Evolutionary conservation across 192 early-diverging fungal species (phyloP).

Genomic region (Thoreauomyces humboldtii): DNA sequence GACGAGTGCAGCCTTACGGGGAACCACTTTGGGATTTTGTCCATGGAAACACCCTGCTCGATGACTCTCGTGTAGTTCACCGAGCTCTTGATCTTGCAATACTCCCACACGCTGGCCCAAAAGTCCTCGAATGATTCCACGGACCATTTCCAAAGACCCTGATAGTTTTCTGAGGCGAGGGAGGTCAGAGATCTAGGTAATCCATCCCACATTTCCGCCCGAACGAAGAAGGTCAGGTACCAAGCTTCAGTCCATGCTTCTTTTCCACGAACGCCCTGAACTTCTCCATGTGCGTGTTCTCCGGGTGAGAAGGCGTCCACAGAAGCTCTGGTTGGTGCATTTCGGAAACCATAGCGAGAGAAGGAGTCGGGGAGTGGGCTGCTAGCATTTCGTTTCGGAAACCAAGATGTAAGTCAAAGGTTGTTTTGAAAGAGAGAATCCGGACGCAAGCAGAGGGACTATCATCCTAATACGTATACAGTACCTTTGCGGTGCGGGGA

Average conservation of each 20-base stretch:
- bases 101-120: conserved; percentile 88
- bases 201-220: not conserved
- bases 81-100: conserved; percentile 55
- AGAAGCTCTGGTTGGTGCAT: conserved; percentile 29
- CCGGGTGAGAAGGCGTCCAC: conserved; percentile 62
- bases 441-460: too few species aligned
- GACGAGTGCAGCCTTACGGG: too few species aligned
- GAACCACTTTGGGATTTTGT: conserved; percentile 90
- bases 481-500: too few species aligned
- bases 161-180: conserved; percentile 51
- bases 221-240: too few species aligned
- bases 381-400: too few species aligned
- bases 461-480: too few species aligned
- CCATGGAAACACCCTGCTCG: conserved; percentile 73
- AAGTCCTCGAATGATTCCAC: conserved; percentile 71
- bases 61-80: conserved; percentile 50
- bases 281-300: conserved; percentile 63
- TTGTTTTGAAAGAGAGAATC: too few species aligned
- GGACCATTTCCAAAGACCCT: conserved; percentile 83
- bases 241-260: conserved; percentile 58
- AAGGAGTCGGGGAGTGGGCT: too few species aligned
- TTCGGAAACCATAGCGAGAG: too few species aligned
- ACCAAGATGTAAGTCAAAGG: too few species aligned
- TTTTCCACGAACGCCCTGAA: conserved; percentile 74
- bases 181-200: not conserved